Conservation (phyloP, 495 filamentous ascomycete genomes). For the Penicillium verhagenii region DNA sequence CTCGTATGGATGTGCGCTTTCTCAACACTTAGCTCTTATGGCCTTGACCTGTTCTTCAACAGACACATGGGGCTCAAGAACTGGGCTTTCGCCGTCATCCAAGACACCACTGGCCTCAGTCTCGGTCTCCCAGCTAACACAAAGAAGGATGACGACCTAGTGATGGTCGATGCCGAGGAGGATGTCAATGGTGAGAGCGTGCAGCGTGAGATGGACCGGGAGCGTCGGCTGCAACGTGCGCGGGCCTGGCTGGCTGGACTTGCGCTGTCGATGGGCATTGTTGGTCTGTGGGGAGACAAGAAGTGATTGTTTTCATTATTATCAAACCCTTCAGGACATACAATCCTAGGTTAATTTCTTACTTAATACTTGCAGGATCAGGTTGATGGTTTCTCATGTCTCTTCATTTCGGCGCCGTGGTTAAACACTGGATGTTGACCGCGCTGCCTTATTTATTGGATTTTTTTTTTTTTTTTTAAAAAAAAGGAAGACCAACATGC, state of each 20-base stretch:
- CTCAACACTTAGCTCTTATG: slow-evolving; percentile 55
- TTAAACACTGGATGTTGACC: slow-evolving; percentile 8
- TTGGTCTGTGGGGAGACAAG: slow-evolving; percentile 90
- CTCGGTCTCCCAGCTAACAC: slow-evolving; percentile 24
- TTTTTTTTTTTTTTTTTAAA: no score
- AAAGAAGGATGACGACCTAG: slow-evolving; percentile 66
- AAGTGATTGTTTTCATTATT: slow-evolving; percentile 6
- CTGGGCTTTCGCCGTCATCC: slow-evolving; percentile 25
- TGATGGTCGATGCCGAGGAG: slow-evolving; percentile 55
- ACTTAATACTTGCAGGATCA: not conserved
- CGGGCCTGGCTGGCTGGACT: slow-evolving; percentile 61
- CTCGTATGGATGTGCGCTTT: slow-evolving; percentile 70
- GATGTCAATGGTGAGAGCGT: slow-evolving; percentile 81
- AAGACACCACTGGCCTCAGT: slow-evolving; percentile 27
- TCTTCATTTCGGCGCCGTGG: not conserved
- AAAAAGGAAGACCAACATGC: not conserved
- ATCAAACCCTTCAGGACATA: not conserved
- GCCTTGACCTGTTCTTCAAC: slow-evolving; percentile 55
- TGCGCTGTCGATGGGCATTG: slow-evolving; percentile 70
- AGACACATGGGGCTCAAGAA: slow-evolving; percentile 31
- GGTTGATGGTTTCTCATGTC: not conserved
- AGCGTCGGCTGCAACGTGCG: slow-evolving; percentile 58
- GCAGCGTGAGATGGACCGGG: slow-evolving; percentile 63
- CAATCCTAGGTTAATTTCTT: not conserved
- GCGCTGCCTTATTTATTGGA: not conserved